Conservation (phyloP, 805 yeast species). For the Lachancea dasiensis region DNA sequence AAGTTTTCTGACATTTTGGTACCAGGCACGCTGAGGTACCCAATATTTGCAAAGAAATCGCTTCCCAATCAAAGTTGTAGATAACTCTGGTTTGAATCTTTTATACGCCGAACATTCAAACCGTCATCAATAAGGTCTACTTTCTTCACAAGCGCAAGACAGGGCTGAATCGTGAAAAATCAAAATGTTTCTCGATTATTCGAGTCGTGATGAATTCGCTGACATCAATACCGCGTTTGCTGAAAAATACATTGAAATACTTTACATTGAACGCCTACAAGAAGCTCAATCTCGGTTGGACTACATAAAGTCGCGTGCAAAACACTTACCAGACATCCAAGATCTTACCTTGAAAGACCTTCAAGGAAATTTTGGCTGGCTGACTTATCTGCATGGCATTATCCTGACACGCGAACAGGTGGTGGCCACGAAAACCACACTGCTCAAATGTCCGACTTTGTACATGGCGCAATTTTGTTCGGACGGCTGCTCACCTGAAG, state of each 20-base stretch:
- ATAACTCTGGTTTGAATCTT: no score
- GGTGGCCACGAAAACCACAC: conserved; percentile 7
- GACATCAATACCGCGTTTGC: conserved; percentile 18
- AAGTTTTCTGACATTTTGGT: no score
- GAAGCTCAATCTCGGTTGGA: conserved; percentile 11
- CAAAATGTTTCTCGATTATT: conserved; percentile 22
- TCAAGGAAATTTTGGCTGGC: conserved; percentile 8
- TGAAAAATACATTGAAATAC: conserved; percentile 14
- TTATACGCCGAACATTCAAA: no score
- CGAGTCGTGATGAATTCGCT: conserved; percentile 18
- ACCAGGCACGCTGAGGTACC: no score
- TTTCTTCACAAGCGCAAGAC: no score
- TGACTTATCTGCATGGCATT: conserved; percentile 15
- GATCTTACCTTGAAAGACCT: conserved; percentile 14
- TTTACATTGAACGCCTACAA: conserved; percentile 13
- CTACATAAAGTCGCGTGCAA: conserved; percentile 10
- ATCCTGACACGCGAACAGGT: conserved; percentile 16
- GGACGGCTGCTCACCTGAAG: conserved; percentile 3
- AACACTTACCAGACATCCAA: conserved; percentile 9
- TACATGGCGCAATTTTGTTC: conserved; percentile 14
- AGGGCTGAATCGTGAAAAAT: no score
- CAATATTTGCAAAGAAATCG: no score
- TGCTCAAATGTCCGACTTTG: conserved; percentile 18
- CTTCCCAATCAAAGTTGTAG: no score
- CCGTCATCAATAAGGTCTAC: no score